Conservation (phyloP, 192 early-diverging fungal genomes). For the Fimicolochytrium jonesii region DNA sequence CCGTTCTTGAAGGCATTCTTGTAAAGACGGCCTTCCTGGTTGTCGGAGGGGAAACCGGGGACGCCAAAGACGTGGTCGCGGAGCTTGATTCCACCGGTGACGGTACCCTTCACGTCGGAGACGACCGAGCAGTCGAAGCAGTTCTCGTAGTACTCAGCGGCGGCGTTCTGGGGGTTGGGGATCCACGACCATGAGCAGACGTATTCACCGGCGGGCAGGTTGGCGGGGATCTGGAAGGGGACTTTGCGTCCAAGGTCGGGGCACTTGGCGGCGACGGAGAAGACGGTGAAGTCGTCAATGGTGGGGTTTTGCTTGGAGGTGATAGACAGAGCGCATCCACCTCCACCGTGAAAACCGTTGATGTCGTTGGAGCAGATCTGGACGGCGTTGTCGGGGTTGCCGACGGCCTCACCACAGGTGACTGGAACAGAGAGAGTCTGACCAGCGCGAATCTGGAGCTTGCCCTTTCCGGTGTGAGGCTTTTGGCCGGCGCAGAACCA, state of each 20-base stretch:
- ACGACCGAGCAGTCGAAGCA: conserved; percentile 25
- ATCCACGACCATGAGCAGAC: conserved; percentile 30
- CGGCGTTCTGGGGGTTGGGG: conserved; percentile 14
- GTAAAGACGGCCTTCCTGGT: conserved; percentile 9
- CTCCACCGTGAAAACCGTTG: conserved; percentile 13
- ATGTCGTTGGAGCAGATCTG: conserved; percentile 17
- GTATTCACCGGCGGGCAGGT: conserved; percentile 26
- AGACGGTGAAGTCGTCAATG: conserved; percentile 13
- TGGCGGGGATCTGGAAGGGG: conserved; percentile 21
- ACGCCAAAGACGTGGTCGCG: conserved; percentile 14
- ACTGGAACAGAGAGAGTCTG: neutral
- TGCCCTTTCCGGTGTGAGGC: neutral
- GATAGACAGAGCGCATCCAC: conserved; percentile 24
- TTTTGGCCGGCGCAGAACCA: conserved; percentile 27
- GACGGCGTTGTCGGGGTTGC: conserved; percentile 3
- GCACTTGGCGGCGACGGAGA: conserved; percentile 13
- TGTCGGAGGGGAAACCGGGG: conserved; percentile 11
- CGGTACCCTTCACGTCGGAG: conserved; percentile 1
- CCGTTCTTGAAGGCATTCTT: conserved; percentile 22
- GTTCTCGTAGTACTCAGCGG: conserved; percentile 26
- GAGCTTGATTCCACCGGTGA: conserved; percentile 8
- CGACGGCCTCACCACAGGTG: conserved; percentile 17
- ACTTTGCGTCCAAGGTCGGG: conserved; percentile 15
- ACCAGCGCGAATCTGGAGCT: conserved; percentile 9
- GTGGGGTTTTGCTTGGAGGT: conserved; percentile 7